Evolutionary conservation across 352 stramenopile species (phyloP).

Genomic region (Saprolegnia diclina): DNA sequence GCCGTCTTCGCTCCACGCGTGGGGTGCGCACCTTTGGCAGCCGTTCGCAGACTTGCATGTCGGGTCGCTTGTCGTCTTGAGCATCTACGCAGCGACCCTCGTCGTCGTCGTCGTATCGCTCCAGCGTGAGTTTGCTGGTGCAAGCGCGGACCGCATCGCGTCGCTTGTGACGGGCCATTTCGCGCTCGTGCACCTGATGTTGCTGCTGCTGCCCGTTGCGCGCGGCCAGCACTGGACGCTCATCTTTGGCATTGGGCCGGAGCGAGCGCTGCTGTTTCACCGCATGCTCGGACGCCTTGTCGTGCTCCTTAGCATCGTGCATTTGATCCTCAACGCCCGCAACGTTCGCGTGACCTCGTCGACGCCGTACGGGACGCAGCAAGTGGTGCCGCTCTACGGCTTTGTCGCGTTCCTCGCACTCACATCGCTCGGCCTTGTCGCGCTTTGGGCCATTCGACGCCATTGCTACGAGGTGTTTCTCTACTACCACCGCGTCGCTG

Average conservation of each 20-base stretch:
- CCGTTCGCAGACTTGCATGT: conserved; percentile 49
- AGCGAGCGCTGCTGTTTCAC: conserved; percentile 79
- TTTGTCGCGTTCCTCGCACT: conserved; percentile 60
- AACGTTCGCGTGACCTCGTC: conserved; percentile 37
- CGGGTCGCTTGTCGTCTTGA: conserved; percentile 55
- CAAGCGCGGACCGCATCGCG: conserved; percentile 31
- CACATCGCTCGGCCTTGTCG: conserved; percentile 42
- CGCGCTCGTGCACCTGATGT: conserved; percentile 64
- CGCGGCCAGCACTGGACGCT: conserved; percentile 51
- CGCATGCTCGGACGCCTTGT: conserved; percentile 60
- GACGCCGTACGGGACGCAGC: conserved; percentile 35
- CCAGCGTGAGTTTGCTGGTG: conserved; percentile 32
- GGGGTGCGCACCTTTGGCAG: conserved; percentile 46
- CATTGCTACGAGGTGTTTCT: conserved; percentile 71
- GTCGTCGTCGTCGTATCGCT: conserved; percentile 32
- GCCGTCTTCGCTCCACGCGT: not conserved
- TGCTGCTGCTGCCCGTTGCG: conserved; percentile 62
- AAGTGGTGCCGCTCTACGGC: conserved; percentile 51
- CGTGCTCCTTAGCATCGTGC: conserved; percentile 49
- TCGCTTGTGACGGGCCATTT: conserved; percentile 44
- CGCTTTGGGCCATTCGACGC: conserved; percentile 41
- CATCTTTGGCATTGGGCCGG: conserved; percentile 67
- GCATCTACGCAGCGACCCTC: conserved; percentile 56
- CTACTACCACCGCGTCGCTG: conserved; percentile 59
- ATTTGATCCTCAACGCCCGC: conserved; percentile 44